Evolutionary conservation across 257 asterid species (phyloP).

Genomic region (Gynochthodes officinalis): DNA sequence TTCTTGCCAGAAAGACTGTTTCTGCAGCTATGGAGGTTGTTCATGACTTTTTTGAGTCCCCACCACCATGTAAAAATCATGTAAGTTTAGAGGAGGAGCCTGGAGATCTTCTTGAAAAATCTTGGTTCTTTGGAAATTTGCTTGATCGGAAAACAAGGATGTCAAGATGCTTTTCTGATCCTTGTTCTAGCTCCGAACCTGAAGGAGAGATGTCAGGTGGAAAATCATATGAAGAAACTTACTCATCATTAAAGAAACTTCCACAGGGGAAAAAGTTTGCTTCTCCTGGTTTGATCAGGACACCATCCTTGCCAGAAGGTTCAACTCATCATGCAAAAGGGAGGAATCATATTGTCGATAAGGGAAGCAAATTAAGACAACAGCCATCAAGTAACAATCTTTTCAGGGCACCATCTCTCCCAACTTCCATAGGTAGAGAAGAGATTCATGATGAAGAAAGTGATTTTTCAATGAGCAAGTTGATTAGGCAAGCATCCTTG

Average conservation of each 20-base stretch:
- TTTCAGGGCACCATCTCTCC: conserved; percentile 50
- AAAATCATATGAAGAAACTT: conserved; percentile 55
- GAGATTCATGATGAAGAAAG: conserved; percentile 37
- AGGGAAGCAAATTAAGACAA: conserved; percentile 24
- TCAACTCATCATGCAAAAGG: conserved; percentile 6
- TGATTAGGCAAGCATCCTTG: conserved; percentile 64
- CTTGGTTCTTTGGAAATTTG: conserved; percentile 75
- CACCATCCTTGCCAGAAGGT: conserved; percentile 41
- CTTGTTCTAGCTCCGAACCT: conserved; percentile 38
- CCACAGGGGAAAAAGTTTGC: background rate
- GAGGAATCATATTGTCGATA: background rate
- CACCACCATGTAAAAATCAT: background rate
- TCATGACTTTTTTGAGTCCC: conserved; percentile 21
- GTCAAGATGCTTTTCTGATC: conserved; percentile 58
- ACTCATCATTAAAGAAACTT: conserved; percentile 38
- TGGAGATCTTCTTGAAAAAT: conserved; percentile 49
- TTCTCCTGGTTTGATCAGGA: conserved; percentile 21
- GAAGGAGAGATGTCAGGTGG: conserved; percentile 24
- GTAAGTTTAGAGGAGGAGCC: conserved; percentile 43
- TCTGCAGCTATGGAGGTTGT: conserved; percentile 27
- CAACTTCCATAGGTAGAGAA: conserved; percentile 21
- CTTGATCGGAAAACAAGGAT: conserved; percentile 44
- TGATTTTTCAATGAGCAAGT: conserved; percentile 48
- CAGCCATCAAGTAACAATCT: conserved; percentile 18
- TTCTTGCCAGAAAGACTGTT: conserved; percentile 2